Conservation (phyloP, 352 stramenopile species). For the Phytophthora sansomeana region DNA sequence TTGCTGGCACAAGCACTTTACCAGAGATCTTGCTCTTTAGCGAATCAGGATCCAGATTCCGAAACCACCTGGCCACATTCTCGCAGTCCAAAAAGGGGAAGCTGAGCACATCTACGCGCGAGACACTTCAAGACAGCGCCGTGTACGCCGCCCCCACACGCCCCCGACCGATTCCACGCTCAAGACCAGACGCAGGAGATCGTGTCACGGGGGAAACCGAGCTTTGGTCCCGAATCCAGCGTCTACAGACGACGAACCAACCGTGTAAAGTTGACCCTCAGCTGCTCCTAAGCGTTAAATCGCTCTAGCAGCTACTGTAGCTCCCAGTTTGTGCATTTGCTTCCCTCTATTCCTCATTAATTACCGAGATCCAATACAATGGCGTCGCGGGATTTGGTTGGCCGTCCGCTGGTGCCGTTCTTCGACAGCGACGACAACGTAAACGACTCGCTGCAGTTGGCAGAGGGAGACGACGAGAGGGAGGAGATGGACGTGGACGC, state of each 20-base stretch:
- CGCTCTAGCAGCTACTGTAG: neutral
- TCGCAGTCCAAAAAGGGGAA: conserved; percentile 30
- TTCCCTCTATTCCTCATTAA: conserved; percentile 13
- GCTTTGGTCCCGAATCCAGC: conserved; percentile 16
- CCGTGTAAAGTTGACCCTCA: conserved; percentile 7
- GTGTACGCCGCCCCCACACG: conserved; percentile 6
- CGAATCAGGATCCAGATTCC: conserved; percentile 19
- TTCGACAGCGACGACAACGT: conserved; percentile 82
- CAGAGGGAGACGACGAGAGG: conserved; percentile 43
- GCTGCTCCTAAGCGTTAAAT: neutral
- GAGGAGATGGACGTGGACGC: conserved; percentile 81
- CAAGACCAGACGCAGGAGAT: conserved; percentile 22
- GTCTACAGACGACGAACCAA: conserved; percentile 18
- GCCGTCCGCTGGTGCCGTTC: conserved; percentile 77
- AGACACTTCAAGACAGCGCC: conserved; percentile 30
- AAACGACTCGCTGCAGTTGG: conserved; percentile 63
- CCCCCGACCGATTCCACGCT: conserved; percentile 8
- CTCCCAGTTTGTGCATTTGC: conserved; percentile 29
- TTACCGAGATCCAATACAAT: conserved; percentile 16
- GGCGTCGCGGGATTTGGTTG: conserved; percentile 55
- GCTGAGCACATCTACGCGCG: conserved; percentile 18
- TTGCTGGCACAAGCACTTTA: neutral
- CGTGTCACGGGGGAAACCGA: conserved; percentile 6
- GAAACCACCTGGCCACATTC: conserved; percentile 29
- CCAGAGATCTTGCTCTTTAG: conserved; percentile 17